A percentile compares a stretch with the other conserved stretches of the same genome.
Conservation (phyloP, 441 rosid species). For the Heliophila coronopifolia region DNA sequence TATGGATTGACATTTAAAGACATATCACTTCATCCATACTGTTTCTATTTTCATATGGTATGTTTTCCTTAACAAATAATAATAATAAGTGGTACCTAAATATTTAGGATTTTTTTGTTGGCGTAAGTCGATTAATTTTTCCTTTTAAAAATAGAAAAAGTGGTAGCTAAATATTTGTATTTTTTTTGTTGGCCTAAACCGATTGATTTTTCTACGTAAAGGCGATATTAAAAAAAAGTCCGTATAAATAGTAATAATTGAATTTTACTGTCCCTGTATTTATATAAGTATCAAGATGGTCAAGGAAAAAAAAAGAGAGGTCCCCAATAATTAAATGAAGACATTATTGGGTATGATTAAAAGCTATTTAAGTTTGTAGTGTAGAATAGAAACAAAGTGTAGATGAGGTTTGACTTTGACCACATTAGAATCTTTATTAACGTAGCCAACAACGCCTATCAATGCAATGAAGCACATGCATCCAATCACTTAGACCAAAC, state of each 20-base stretch:
- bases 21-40: too few species aligned
- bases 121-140: too few species aligned
- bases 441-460: slow-evolving; percentile 15
- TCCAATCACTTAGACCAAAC: slow-evolving; percentile 15
- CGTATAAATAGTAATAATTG: slow-evolving; percentile 10
- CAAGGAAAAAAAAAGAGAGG: slow-evolving; percentile 7
- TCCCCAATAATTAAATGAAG: slow-evolving; percentile 20
- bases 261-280: slow-evolving; percentile 16
- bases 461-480: slow-evolving; percentile 28
- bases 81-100: too few species aligned
- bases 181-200: too few species aligned
- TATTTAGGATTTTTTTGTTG: too few species aligned
- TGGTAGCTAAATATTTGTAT: too few species aligned
- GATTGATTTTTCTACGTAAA: too few species aligned
- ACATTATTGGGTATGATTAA: slow-evolving; percentile 24
- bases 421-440: slow-evolving; percentile 23
- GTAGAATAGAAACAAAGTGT: slow-evolving; percentile 8
- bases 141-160: too few species aligned
- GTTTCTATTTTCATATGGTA: too few species aligned
- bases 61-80: too few species aligned
- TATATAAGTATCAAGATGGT: slow-evolving; percentile 10
- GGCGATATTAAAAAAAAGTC: too few species aligned
- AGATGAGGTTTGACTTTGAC: slow-evolving; percentile 25
- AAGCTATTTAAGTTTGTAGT: slow-evolving; percentile 2
- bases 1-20: too few species aligned